Base-by-base conservation (phyloP, 345 rosid genomes). In the Erodium maritimum region DNA sequence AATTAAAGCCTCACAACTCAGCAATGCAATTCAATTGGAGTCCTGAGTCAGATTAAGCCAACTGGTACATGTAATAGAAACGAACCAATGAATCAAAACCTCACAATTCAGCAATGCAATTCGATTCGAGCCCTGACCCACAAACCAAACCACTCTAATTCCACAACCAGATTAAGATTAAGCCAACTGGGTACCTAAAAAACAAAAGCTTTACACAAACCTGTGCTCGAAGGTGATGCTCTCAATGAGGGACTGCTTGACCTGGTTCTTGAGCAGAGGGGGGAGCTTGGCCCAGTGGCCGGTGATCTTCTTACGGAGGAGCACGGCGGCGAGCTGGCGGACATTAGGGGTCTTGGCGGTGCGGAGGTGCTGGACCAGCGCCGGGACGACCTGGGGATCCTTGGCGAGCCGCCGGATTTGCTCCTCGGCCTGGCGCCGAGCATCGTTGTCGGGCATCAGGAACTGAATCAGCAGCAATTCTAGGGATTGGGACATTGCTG, bases 391-490 rank as follows among this genome's bases (percentile, higher is more conserved):
- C 68, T 90, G 99, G 5, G 97, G 99, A 69, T 93, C 99, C 80
- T 93, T 93, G 13, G 97, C 88, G 22, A 90, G 72, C 57, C 96
- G 75, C 81, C 87, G 87, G 64, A 93, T 93, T 75, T 89, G 99
- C 73, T 93, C 99, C 77, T 93, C 99, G 9, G 99, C 99, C 69
- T 93, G 96, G 58, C 96, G 73, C 19, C 99, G 77, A 10, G 97
- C 97, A 68, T 93, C 99, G 65, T 93, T 93, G 76, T 93, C 99
- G 5, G 99, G 99, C 99, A 93, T 93, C 72, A 93, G 72, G 75
- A 93, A 93, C 50, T 93, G 99, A 69, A 93, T 93, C 81, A 93
- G 63, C 62, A 93, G 62, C 59, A 93, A 71, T 63, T 93, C 99
- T 1, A 93, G 82, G 50, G 99, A 90, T 60, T 93, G 99, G 46